phyloP scores from a whole-genome alignment of 2,329 filamentous ascomycete species.

The Alternaria angustiovoidea region DNA sequence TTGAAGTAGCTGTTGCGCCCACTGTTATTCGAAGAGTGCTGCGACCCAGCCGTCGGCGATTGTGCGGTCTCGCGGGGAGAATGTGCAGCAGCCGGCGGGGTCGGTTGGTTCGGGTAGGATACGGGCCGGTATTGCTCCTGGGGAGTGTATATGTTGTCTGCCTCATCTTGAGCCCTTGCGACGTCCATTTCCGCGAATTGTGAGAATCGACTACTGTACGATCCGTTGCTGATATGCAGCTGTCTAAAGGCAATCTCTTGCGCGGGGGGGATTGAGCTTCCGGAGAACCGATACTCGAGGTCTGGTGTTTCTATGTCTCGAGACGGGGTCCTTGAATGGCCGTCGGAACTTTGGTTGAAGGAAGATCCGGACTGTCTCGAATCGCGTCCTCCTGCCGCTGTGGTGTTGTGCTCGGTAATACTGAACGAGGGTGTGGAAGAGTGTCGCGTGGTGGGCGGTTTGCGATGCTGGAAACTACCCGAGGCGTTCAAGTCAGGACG shows the following conservation, averaged over 20 bases:
- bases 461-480: conserved; percentile 36
- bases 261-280: conserved; percentile 37
- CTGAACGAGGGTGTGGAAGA: conserved; percentile 44
- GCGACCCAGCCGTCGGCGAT: conserved; percentile 39
- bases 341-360: conserved; percentile 39
- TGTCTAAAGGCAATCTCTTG: conserved; percentile 47
- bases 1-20: conserved; percentile 39
- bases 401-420: conserved; percentile 42
- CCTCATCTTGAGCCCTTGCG: conserved; percentile 36
- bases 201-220: conserved; percentile 44
- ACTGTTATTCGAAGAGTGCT: conserved; percentile 42
- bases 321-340: conserved; percentile 48
- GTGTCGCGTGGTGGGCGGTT: conserved; percentile 30
- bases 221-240: conserved; percentile 44
- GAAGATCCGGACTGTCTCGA: conserved; percentile 48
- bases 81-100: conserved; percentile 34
- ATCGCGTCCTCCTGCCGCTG: conserved; percentile 39
- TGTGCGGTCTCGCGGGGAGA: conserved; percentile 37
- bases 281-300: conserved; percentile 32
- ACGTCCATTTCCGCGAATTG: conserved; percentile 44
- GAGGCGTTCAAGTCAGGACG: conserved; percentile 27
- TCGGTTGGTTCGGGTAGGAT: conserved; percentile 31
- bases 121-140: conserved; percentile 31
- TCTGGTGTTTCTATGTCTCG: conserved; percentile 48
- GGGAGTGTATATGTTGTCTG: conserved; percentile 30